phyloP scores from a whole-genome alignment of 2,329 filamentous ascomycete species.

The Myriosclerotinia curreyana region DNA sequence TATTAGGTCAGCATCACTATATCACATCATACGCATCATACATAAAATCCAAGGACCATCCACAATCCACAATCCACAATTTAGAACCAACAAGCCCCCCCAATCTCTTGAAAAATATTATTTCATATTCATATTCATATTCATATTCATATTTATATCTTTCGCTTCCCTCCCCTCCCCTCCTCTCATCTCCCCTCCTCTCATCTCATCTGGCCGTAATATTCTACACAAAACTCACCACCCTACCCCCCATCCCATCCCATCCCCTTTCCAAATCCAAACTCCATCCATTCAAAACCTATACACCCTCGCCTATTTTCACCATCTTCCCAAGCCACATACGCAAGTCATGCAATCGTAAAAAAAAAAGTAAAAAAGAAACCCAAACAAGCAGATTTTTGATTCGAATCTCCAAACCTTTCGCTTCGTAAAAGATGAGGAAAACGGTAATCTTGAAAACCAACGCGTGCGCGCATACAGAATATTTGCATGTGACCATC shows the following conservation, averaged over 20 bases:
- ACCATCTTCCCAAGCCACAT: neutral
- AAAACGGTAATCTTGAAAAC: neutral
- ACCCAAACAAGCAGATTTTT: neutral
- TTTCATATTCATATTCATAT: neutral
- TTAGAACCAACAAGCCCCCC: neutral
- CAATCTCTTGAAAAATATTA: neutral
- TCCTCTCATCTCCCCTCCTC: neutral
- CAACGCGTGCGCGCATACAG: neutral
- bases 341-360: conserved; percentile 4
- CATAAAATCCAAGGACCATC: no score
- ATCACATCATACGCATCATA: no score
- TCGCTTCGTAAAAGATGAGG: neutral
- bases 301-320: no score
- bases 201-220: no score
- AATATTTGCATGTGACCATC: neutral
- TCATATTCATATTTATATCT: neutral
- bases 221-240: neutral
- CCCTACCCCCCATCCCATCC: no score
- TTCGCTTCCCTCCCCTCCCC: no score
- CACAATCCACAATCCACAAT: no score
- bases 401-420: no score
- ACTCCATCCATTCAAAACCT: neutral
- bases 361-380: conserved; percentile 6
- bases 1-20: no score
- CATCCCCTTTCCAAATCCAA: neutral